Evolutionary conservation across 345 rosid genomes (phyloP), one percentile per base, ranked within the genome.

Genomic region (Clarkia xantiana): DNA sequence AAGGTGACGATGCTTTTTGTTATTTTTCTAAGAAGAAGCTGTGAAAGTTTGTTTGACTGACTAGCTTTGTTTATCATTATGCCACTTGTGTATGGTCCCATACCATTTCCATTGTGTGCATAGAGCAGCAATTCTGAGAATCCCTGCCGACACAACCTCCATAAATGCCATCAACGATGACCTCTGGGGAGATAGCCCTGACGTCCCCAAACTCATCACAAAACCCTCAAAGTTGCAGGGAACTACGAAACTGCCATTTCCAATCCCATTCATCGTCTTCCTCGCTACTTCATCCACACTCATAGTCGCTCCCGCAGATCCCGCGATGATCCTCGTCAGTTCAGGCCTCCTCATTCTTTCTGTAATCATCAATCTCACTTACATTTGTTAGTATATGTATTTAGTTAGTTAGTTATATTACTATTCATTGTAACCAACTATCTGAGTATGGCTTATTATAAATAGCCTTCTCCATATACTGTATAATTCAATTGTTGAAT

Each of bases 41-140:
- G n/a, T n/a, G n/a, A n/a, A n/a, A n/a, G n/a, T n/a, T n/a, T n/a
- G n/a, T n/a, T n/a, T n/a, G n/a, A n/a, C 2, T 22, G 25, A 22
- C 2, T 22, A 22, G 5, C 3, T 29, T 29, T 29, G 36, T 5
- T 1, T 7, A n/a, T n/a, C n/a, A 10, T 29, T 29, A 40, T 65
- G 63, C 84, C 78, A 80, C 64, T 60, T 66, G 40, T 74, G 76
- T 34, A 82, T 86, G 23, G 68, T 70, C 20, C 68, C 53, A 38
- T 86, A 90, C 91, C 86, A 81, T 57, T 68, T 83, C 95, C 97
- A 83, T 44, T 71, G 84, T 49, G 78, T 79, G 53, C 56, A 71
- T 23, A 86, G 68, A 42, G 74, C 86, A 16, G 18, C 57, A 17
- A 86, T 22, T 18, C 88, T 79, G 19, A 70, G 14, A 9, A 79